These are phyloP conservation scores for Populus hybrid DNA, from an alignment of 441 rosid species.

Conservation along the genomic window DNA sequence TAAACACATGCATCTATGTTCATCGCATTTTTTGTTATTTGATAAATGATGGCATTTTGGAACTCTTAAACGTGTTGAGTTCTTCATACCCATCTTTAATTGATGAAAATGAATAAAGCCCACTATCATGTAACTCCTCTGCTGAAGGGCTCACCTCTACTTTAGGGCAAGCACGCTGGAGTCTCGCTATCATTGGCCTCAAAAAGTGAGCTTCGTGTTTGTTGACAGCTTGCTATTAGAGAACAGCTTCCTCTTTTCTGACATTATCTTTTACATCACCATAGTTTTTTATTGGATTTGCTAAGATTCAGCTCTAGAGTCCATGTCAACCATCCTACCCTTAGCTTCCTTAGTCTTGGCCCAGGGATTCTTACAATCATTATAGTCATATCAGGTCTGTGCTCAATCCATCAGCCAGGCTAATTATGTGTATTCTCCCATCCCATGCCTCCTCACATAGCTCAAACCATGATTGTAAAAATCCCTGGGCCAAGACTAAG, in stretches of 20 bases:
- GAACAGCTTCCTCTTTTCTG: neutral
- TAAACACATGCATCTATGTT: neutral
- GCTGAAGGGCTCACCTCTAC: neutral
- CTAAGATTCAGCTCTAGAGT: neutral
- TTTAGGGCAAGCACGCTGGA: neutral
- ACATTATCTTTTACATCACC: neutral
- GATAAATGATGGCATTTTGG: neutral
- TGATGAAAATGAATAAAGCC: neutral
- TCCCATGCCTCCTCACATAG: neutral
- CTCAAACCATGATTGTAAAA: neutral
- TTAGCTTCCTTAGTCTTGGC: neutral
- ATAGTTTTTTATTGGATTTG: neutral
- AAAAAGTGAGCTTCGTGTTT: neutral
- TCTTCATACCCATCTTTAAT: neutral
- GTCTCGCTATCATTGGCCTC: neutral
- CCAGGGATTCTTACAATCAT: neutral
- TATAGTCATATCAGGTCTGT: neutral
- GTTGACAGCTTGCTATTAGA: neutral
- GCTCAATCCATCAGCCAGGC: neutral
- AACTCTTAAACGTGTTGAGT: neutral
- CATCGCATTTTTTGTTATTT: neutral
- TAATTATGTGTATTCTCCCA: neutral
- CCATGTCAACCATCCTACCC: neutral
- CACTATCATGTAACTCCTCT: neutral
- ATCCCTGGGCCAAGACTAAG: neutral